These are phyloP conservation scores for Eucalyptus rudis DNA, from an alignment of 345 rosid species.

Conservation along the genomic window DNA sequence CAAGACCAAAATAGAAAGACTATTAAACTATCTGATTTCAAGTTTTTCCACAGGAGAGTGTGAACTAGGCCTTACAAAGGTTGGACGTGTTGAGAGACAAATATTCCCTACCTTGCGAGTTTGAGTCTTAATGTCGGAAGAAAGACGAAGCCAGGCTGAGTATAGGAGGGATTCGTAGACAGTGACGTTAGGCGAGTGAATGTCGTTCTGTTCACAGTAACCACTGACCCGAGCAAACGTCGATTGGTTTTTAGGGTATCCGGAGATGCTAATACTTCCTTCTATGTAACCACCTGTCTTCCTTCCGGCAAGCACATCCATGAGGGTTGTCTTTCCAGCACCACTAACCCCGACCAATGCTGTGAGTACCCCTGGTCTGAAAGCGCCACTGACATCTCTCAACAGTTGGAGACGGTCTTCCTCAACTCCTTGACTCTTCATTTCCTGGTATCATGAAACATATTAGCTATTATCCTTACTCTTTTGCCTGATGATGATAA, in stretches of 20 bases:
- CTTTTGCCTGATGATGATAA: neutral
- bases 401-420: conserved; percentile 62
- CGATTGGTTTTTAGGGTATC: conserved; percentile 69
- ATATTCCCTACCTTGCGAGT: conserved; percentile 31
- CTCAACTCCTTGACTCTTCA: conserved; percentile 53
- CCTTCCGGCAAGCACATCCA: conserved; percentile 88
- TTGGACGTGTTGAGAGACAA: neutral
- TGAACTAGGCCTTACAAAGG: neutral
- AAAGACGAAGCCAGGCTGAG: conserved; percentile 87
- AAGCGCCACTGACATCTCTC: conserved; percentile 56
- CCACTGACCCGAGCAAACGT: conserved; percentile 81
- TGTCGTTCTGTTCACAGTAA: conserved; percentile 81
- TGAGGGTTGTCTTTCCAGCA: conserved; percentile 87
- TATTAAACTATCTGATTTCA: neutral
- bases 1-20: neutral
- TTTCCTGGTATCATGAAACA: conserved; percentile 30
- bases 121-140: conserved; percentile 27
- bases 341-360: conserved; percentile 87
- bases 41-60: neutral
- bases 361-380: conserved; percentile 71
- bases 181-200: conserved; percentile 81
- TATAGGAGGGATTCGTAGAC: conserved; percentile 67
- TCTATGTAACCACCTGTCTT: conserved; percentile 68
- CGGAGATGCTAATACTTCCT: conserved; percentile 57
- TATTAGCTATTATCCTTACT: neutral